Evolutionary conservation across 805 yeast genomes (phyloP), one percentile per base, ranked within the genome.

Genomic region (Kluyveromyces dobzhanskii): DNA sequence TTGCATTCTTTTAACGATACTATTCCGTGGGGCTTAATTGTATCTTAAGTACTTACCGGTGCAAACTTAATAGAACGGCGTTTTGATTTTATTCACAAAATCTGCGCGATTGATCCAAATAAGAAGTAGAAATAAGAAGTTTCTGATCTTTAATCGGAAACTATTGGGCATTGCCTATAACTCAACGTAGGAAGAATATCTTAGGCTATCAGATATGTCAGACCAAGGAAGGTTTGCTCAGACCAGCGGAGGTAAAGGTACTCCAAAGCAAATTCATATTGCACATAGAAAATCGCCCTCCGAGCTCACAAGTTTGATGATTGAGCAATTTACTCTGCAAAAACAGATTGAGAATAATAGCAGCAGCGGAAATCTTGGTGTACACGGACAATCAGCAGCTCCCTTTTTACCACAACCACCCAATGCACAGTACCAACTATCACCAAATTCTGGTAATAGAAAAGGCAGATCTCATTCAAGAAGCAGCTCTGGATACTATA

Each of bases 241-340:
- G 33, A 56, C 67, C 11, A 53, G 56, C 24, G 65, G 67, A 3
- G 61, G 59, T 13, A 65, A 59, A 30, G 67, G 66, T 43, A 60
- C 61, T 40, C 80, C 82, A 29, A 73, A 73, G 48, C 76, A 76
- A 44, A 70, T 92, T 44, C 94, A 87, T 64, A 87, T 90, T 47
- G 97, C 97, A n/a, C 97, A 92, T 55, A 76, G 97, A 54, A 75
- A 95, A 44, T 83, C 97, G 3, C 97, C 97, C n/a, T 78, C 88
- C 49, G 98, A 92, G 59, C 70, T 92, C 58, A 90, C 97, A 2
- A 83, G 82, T 40, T 68, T 90, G 47, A 90, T 90, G 95, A 70
- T 85, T 53, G 97, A 90, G 62, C 94, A 84, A 56, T 76, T 83
- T 57, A 79, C 69, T 25, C 70, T 92, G 43, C 97, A 92, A 62